phyloP scores from a whole-genome alignment of 805 yeast genomes.

The Hanseniaspora nectarophila region DNA sequence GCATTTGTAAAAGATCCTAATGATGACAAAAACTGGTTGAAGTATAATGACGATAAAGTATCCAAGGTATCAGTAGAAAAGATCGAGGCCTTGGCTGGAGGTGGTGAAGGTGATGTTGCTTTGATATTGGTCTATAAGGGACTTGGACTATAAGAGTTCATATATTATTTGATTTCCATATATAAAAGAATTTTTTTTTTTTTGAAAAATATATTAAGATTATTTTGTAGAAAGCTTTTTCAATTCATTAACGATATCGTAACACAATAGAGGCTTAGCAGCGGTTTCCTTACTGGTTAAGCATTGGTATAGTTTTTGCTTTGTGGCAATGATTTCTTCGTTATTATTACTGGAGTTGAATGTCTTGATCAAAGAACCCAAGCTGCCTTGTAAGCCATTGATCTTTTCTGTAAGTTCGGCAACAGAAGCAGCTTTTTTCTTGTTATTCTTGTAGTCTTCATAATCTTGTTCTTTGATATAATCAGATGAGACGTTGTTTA shows the following conservation, averaged over 20 bases:
- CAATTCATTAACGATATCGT: conserved; percentile 66
- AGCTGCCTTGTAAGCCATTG: conserved; percentile 23
- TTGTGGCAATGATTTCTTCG: conserved; percentile 36
- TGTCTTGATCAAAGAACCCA: conserved; percentile 21
- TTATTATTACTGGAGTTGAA: conserved; percentile 21
- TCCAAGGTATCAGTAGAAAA: conserved; percentile 63
- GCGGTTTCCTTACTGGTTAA: conserved; percentile 40
- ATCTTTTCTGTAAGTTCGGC: conserved; percentile 12
- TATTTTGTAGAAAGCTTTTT: conserved; percentile 14
- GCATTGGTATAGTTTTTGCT: conserved; percentile 45
- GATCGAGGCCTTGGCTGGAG: conserved; percentile 82
- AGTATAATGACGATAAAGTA: conserved; percentile 87
- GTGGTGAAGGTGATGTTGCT: conserved; percentile 96
- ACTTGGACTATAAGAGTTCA: conserved; percentile 43
- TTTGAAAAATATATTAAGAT: not conserved
- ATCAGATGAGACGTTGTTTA: conserved; percentile 33
- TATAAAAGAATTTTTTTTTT: not conserved
- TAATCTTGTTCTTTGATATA: conserved; percentile 24
- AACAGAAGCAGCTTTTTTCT: conserved; percentile 18
- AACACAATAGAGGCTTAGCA: conserved; percentile 63
- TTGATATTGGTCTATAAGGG: conserved; percentile 77
- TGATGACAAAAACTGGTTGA: conserved; percentile 82
- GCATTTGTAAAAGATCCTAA: conserved; percentile 65
- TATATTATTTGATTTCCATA: conserved; percentile 1
- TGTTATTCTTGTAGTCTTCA: conserved; percentile 22